Evolutionary conservation across 2,329 filamentous ascomycete genomes (phyloP), one percentile per base, ranked within the genome.

Genomic region (Fusarium domesticum): DNA sequence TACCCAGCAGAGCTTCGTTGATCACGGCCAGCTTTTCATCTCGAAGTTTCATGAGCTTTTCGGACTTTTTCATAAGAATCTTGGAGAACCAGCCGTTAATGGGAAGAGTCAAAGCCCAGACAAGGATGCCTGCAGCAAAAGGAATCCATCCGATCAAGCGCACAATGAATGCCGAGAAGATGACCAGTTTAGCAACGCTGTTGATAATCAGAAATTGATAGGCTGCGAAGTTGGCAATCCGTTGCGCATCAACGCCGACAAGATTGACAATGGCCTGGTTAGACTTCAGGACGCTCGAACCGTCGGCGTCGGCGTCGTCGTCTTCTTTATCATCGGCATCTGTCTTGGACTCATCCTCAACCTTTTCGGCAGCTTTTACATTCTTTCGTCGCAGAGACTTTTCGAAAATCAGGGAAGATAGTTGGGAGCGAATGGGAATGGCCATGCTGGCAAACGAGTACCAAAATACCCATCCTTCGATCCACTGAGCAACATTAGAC

Each of bases 381-480:
- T 91, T 87, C 62, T 92, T 92, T 37, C 84, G 78, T 34, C 84
- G 77, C 73, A 90, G 81, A 0, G 85, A 79, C 63, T 93, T 93
- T 47, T 84, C 78, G 56, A 91, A 92, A 14, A 92, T 78, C 6
- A 89, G 72, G 1, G 85, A 77, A 2, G 84, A 81, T 2, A 93
- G 69, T 56, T 90, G 83, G 19, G 81, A 77, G 39, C 85, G 80
- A 14, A 91, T 70, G 0, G 85, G 84, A 18, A 89, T 73, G 35
- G 75, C 75, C 10, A 91, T 62, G 39, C 80, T 75, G 1, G 77
- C 74, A 64, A 77, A 83, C 0, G 79, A 80, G 37, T 84, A 68
- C 83, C 84, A 90, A 56, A 78, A 83, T 14, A 85, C 64, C 71
- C 79, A 84, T 2, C 78, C 71, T 56, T 89, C 84, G 23, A 85